Base-by-base conservation (phyloP, 768 basidiomycete genomes). In the Fistulinella prunicolor region DNA sequence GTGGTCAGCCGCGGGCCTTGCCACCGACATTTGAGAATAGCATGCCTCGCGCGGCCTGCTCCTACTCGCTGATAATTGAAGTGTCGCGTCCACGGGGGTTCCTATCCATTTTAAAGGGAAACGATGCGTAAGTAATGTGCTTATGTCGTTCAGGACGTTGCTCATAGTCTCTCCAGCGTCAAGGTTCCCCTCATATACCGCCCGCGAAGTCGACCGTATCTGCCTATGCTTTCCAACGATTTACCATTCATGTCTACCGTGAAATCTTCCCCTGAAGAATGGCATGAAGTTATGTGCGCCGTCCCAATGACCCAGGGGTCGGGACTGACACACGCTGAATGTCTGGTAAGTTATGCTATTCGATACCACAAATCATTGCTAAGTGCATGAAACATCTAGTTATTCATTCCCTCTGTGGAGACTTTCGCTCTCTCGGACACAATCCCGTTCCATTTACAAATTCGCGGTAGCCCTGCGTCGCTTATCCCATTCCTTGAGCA, bases 401-500 rank as follows among this genome's bases (percentile, higher is more conserved):
- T 85, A 12, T 81, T 86, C 59, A 67, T 85, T 16, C 85, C 85
- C 10, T 70, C 73, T 6, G 74, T 73, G 12, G 76, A 75, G 39
- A 72, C 77, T 16, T 86, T 76, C 63, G 75, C 77, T 8, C 35
- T 83, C 24, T 58, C 68, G 9, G 81, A 85, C 51, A 70, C 67
- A 16, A 82, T 86, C 9, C 82, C 83, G 7, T 81, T 86, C 62
- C 81, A 85, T 56, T 58, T 87, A 16, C 85, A 86, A 53, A 68
- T 86, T 29, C 71, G 71, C 23, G 82, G 75, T 9, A 68, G 69
- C 17, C 53, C 71, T 1, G 57, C 67, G 19, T 75, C 79, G 1
- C 69, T 85, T 8, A 66, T 64, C 19, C 72, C 75, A 16, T 74
- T 83, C 54, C 59, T 82, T 50, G 51, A 56, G 26, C 57, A 64